A percentile compares a stretch with the other conserved stretches of the same genome.
Evolutionary conservation across 2,329 filamentous ascomycete species (phyloP).

Genomic region (Cryoendolithus antarcticus): DNA sequence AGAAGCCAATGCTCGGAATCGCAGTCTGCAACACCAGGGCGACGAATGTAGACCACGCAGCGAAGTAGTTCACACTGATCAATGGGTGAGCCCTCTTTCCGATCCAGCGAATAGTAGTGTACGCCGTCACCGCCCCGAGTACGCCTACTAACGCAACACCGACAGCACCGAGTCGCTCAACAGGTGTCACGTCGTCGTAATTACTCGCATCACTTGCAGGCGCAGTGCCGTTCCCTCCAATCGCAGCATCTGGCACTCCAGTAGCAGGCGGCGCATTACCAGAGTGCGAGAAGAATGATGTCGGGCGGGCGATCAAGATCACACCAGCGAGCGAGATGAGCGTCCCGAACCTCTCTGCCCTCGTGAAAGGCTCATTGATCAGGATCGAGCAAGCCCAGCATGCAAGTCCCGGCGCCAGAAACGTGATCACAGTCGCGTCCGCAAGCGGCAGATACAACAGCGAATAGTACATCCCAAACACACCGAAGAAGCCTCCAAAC

Average conservation of each 20-base stretch:
- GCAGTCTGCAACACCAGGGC: slow-evolving; percentile 46
- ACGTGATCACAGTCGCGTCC: slow-evolving; percentile 82
- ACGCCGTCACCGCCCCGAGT: slow-evolving; percentile 60
- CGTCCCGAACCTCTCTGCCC: slow-evolving; percentile 63
- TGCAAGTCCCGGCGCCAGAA: slow-evolving; percentile 65
- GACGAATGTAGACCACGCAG: slow-evolving; percentile 56
- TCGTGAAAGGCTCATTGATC: slow-evolving; percentile 64
- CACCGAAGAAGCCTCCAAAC: slow-evolving; percentile 59
- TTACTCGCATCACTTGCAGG: slow-evolving; percentile 19
- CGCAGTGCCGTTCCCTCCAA: slow-evolving; percentile 20
- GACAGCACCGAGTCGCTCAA: slow-evolving; percentile 58
- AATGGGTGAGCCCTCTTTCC: slow-evolving; percentile 68
- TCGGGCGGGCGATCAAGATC: slow-evolving; percentile 67
- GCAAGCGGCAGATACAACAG: slow-evolving; percentile 70
- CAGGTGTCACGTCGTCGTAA: slow-evolving; percentile 39
- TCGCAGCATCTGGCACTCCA: slow-evolving; percentile 20
- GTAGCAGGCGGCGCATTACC: slow-evolving; percentile 21
- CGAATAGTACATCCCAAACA: slow-evolving; percentile 66
- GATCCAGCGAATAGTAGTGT: slow-evolving; percentile 65
- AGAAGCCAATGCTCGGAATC: slow-evolving; percentile 44
- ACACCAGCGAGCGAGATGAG: slow-evolving; percentile 67
- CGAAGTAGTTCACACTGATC: slow-evolving; percentile 80
- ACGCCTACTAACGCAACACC: slow-evolving; percentile 64
- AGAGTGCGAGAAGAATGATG: slow-evolving; percentile 38
- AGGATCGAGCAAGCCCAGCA: slow-evolving; percentile 70